Evolutionary conservation across 208 protist genomes (phyloP), one percentile per base, ranked within the genome.

Genomic region (Acanthamoeba sp.): DNA sequence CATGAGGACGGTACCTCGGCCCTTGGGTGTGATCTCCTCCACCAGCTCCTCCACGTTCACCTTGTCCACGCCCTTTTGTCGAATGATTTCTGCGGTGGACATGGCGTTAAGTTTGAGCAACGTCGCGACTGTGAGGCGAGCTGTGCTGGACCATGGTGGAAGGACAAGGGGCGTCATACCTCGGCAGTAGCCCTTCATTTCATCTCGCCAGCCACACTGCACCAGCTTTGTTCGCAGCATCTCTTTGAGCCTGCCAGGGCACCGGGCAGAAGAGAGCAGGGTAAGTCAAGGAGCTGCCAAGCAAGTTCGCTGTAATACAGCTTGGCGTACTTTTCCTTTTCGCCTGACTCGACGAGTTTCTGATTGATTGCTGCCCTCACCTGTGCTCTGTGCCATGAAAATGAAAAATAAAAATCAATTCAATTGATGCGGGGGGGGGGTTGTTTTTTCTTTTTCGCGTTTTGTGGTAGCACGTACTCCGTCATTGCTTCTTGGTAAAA

Each of bases 101-200:
- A 6, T 27, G 88, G 10, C 22, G 24, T 10, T 0, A 80, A 57
- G 76, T 45, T 2, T 42, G 57, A 73, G 36, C 27, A 16, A 48
- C 12, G 45, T 48, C 27, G n/a, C n/a, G n/a, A n/a, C n/a, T n/a
- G n/a, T n/a, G n/a, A 34, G 0, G 76, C 27, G 38, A 34, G 27
- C n/a, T 10, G 76, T 55, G 76, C 27, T 42, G 34, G 10, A n/a
- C n/a, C n/a, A n/a, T n/a, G n/a, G n/a, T n/a, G n/a, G n/a, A n/a
- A 10, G 45, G 45, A 50, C 18, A 7, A 0, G 45, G 45, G 45
- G 24, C 0, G 27, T n/a, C n/a, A n/a, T 34, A 93, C 88, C 88
- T 45, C 64, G 55, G 66, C 88, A 93, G 40, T 93, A 93, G 29
- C n/a, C 71, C 38, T 94, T 94, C 91, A 94, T 69, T n/a, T 94